Percentiles rank a stretch among this genome's conserved stretches.
phyloP scores from a whole-genome alignment of 2,329 filamentous ascomycete genomes.

The Falciphora oryzae region DNA sequence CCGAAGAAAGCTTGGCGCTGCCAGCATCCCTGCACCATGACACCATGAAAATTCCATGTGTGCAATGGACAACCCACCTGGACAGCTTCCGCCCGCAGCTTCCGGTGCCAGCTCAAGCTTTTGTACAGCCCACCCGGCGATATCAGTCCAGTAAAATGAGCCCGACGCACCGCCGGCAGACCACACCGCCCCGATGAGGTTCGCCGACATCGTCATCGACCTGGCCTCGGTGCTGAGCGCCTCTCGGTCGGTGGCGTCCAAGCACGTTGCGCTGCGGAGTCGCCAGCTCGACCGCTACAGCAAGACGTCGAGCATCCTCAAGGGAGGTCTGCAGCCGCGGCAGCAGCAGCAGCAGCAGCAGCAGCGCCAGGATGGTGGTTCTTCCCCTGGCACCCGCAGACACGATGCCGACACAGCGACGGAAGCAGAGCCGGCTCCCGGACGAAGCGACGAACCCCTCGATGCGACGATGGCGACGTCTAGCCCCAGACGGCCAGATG shows the following conservation, averaged over 20 bases:
- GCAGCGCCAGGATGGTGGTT: neutral
- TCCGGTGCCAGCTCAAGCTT: neutral
- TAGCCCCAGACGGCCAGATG: neutral
- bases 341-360: conserved; percentile 7
- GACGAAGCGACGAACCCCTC: neutral
- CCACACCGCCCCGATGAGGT: conserved; percentile 37
- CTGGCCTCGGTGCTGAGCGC: conserved; percentile 64
- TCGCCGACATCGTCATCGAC: conserved; percentile 63
- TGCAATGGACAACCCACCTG: neutral
- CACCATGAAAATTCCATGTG: neutral
- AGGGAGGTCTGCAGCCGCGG: conserved; percentile 21
- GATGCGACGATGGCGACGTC: neutral
- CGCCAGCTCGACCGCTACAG: conserved; percentile 47
- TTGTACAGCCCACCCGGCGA: neutral
- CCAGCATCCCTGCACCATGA: neutral
- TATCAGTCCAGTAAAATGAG: neutral
- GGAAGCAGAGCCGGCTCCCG: neutral
- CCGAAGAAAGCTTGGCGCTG: neutral
- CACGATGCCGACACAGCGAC: neutral
- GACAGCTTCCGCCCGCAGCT: conserved; percentile 1
- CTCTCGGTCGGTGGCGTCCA: conserved; percentile 60
- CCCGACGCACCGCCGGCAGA: neutral
- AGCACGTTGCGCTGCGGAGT: conserved; percentile 52
- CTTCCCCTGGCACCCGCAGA: neutral
- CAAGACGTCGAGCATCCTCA: conserved; percentile 38